These are phyloP conservation scores for Populus deltoides DNA, from an alignment of 345 rosid species.

Conservation along the genomic window DNA sequence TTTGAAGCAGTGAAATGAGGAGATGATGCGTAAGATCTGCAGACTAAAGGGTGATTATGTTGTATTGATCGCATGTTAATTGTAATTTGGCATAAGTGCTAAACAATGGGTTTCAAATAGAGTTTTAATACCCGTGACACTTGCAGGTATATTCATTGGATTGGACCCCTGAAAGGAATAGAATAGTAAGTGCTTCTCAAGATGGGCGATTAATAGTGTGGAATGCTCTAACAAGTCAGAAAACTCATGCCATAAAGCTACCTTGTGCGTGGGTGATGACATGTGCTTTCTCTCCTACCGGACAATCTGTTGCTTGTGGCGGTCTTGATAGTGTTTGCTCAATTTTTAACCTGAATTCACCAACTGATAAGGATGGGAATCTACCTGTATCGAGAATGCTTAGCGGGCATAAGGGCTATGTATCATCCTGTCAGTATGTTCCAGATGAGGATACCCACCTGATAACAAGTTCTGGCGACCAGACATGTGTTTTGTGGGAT, in stretches of 20 bases:
- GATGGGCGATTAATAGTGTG: conserved; percentile 92
- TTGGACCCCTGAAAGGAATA: conserved; percentile 84
- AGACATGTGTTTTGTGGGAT: conserved; percentile 94
- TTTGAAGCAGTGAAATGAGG: not conserved
- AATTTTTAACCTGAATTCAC: conserved; percentile 82
- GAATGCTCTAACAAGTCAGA: conserved; percentile 97
- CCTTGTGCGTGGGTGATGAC: conserved; percentile 99
- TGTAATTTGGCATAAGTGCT: too few relatives aligned
- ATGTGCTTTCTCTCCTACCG: conserved; percentile 90
- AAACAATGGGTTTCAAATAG: not conserved
- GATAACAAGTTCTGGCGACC: conserved; percentile 87
- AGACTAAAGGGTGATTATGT: not conserved
- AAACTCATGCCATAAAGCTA: conserved; percentile 89
- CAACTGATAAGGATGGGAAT: conserved; percentile 78
- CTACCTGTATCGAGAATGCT: conserved; percentile 74
- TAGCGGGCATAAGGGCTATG: conserved; percentile 88
- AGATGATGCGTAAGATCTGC: not conserved
- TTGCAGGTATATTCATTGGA: conserved; percentile 82
- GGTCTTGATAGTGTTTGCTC: conserved; percentile 95
- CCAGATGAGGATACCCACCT: conserved; percentile 86
- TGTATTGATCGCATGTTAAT: not conserved
- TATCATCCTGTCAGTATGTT: conserved; percentile 89
- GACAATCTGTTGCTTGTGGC: conserved; percentile 95
- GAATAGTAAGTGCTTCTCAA: conserved; percentile 94
- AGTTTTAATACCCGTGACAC: conserved; percentile 9